Percentiles rank a stretch among this genome's conserved stretches.
These are phyloP conservation scores for Astragalus membranaceus DNA, from an alignment of 306 rosid species.

Conservation along the genomic window DNA sequence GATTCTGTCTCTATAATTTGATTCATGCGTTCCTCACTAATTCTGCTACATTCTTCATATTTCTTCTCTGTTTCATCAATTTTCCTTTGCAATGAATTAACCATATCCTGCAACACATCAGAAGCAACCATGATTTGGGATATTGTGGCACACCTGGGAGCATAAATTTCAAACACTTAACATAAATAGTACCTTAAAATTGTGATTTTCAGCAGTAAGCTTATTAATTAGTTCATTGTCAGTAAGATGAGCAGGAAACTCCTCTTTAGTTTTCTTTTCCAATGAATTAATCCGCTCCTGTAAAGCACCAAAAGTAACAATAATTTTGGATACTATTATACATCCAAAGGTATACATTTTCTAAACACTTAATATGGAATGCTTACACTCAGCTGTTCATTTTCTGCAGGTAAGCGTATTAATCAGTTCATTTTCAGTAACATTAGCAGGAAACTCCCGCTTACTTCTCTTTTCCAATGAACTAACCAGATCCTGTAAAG, in stretches of 20 bases:
- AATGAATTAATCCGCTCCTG: conserved; percentile 16
- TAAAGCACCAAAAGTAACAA: conserved; percentile 3
- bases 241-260: conserved; percentile 33
- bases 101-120: conserved; percentile 51
- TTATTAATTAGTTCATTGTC: conserved; percentile 47
- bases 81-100: conserved; percentile 63
- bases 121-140: too few relatives aligned
- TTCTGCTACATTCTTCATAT: conserved; percentile 29
- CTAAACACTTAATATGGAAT: not conserved
- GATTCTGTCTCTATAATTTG: conserved; percentile 73
- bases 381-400: conserved; percentile 41
- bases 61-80: conserved; percentile 62
- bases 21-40: conserved; percentile 75
- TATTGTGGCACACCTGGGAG: too few relatives aligned
- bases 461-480: conserved; percentile 21
- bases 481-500: conserved; percentile 14
- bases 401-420: conserved; percentile 55
- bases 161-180: too few relatives aligned
- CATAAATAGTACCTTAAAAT: too few relatives aligned
- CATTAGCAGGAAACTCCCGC: conserved; percentile 35
- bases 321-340: not conserved
- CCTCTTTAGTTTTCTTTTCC: conserved; percentile 21
- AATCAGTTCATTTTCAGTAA: conserved; percentile 46
- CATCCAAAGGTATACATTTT: not conserved
- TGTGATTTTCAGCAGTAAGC: conserved; percentile 47